A percentile compares a stretch with the other conserved stretches of the same genome.
phyloP scores from a whole-genome alignment of 805 yeast species.

The Nakazawaea laoshanensis region DNA sequence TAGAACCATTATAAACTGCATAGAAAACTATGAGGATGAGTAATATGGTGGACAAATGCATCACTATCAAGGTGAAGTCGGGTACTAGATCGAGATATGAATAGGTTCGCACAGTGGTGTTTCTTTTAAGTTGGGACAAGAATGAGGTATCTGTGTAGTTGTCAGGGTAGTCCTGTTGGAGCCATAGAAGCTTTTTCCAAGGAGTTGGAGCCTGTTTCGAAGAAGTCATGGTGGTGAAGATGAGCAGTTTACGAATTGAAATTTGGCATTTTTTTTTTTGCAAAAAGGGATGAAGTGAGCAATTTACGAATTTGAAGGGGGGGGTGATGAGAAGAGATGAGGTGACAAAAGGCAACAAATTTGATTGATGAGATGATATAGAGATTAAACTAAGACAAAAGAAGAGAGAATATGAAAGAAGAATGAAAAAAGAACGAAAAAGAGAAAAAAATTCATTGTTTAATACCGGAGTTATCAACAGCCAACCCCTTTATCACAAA shows the following conservation, averaged over 20 bases:
- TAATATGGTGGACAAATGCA: constrained; percentile 57
- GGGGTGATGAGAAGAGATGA: background rate
- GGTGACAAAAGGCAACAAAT: background rate
- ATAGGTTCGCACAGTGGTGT: constrained; percentile 64
- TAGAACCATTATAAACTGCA: constrained; percentile 48
- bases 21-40: constrained; percentile 62
- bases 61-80: constrained; percentile 62
- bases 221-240: background rate
- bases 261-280: background rate
- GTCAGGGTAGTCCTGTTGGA: constrained; percentile 81
- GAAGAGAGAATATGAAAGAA: background rate
- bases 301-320: no score
- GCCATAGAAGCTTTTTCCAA: constrained; percentile 85
- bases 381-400: background rate
- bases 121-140: constrained; percentile 69
- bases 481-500: constrained; percentile 11
- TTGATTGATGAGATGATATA: background rate
- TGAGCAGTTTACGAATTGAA: background rate
- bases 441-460: no score
- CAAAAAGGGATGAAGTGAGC: background rate
- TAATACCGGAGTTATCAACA: no score
- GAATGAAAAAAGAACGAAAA: no score
- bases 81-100: constrained; percentile 53
- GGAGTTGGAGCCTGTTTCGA: constrained; percentile 20
- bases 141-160: constrained; percentile 82